A percentile compares a stretch with the other conserved stretches of the same genome.
phyloP scores from a whole-genome alignment of 345 rosid genomes.

The Noccaea bulbosa region DNA sequence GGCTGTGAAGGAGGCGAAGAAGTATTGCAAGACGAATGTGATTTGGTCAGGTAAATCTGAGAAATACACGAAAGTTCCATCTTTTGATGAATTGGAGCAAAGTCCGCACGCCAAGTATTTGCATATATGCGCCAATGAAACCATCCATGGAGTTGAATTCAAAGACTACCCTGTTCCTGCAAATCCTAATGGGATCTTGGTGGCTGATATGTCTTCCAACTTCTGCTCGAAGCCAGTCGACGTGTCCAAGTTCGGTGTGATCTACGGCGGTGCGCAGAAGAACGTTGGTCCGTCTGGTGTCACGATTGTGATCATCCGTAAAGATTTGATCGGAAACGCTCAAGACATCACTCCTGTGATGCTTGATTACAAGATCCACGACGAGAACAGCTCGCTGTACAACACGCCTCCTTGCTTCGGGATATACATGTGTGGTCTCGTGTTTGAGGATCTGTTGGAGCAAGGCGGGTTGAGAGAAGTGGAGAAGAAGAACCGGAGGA shows the following conservation, averaged over 20 bases:
- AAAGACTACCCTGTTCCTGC: conserved; percentile 77
- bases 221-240: conserved; percentile 95
- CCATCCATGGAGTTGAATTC: conserved; percentile 95
- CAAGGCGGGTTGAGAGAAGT: conserved; percentile 88
- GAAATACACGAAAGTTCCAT: conserved; percentile 75
- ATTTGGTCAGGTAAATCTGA: conserved; percentile 93
- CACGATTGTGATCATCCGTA: conserved; percentile 79
- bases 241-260: conserved; percentile 77
- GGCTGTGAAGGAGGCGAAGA: conserved; percentile 87
- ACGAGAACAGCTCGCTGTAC: conserved; percentile 75
- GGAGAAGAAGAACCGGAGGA: conserved; percentile 84
- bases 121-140: conserved; percentile 93
- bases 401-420: conserved; percentile 94
- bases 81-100: conserved; percentile 62
- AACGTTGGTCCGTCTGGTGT: conserved; percentile 97
- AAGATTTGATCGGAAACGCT: conserved; percentile 80
- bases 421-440: conserved; percentile 94
- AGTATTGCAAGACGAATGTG: conserved; percentile 68
- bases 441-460: conserved; percentile 82
- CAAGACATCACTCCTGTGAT: conserved; percentile 74
- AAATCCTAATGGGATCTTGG: conserved; percentile 66
- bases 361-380: conserved; percentile 90
- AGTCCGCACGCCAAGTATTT: conserved; percentile 70
- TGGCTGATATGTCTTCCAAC: conserved; percentile 97
- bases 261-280: conserved; percentile 99